These are phyloP conservation scores for Ceratocystis destructans DNA, from an alignment of 2,329 filamentous ascomycete species.

Conservation along the genomic window DNA sequence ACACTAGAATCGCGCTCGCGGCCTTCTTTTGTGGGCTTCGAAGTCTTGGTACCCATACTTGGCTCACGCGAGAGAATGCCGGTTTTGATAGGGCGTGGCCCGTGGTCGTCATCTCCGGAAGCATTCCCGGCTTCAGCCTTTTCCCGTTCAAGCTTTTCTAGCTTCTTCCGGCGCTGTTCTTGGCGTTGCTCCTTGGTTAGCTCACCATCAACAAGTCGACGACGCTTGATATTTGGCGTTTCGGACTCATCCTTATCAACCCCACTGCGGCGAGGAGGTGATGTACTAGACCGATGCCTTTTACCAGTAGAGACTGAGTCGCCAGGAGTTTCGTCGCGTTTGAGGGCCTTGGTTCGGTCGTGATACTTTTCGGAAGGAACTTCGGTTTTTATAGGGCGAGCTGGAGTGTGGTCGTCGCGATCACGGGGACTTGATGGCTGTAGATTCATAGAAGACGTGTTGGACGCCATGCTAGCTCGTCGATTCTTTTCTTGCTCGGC, in stretches of 20 bases:
- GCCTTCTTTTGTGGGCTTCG: conserved; percentile 20
- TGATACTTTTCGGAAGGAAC: conserved; percentile 33
- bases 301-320: conserved; percentile 42
- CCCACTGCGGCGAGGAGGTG: conserved; percentile 37
- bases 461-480: conserved; percentile 45
- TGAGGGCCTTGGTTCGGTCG: conserved; percentile 46
- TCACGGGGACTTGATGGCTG: conserved; percentile 42
- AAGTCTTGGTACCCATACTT: conserved; percentile 9
- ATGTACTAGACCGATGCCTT: conserved; percentile 44
- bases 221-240: conserved; percentile 42
- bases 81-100: conserved; percentile 30
- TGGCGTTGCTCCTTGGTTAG: conserved; percentile 29
- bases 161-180: conserved; percentile 11
- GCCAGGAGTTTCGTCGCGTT: conserved; percentile 44
- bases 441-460: conserved; percentile 32
- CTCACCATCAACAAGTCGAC: conserved; percentile 42
- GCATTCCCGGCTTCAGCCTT: conserved; percentile 27
- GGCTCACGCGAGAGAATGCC: conserved; percentile 14
- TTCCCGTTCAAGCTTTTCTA: conserved; percentile 4
- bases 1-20: conserved; percentile 14
- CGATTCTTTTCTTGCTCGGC: conserved; percentile 44
- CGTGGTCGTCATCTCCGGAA: conserved; percentile 32
- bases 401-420: conserved; percentile 31
- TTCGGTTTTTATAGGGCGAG: conserved; percentile 35
- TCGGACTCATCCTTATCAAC: conserved; percentile 41